Percentiles rank a stretch among this genome's conserved stretches.
phyloP scores from a whole-genome alignment of 257 asterid genomes.

The Craterostigma plantagineum region DNA sequence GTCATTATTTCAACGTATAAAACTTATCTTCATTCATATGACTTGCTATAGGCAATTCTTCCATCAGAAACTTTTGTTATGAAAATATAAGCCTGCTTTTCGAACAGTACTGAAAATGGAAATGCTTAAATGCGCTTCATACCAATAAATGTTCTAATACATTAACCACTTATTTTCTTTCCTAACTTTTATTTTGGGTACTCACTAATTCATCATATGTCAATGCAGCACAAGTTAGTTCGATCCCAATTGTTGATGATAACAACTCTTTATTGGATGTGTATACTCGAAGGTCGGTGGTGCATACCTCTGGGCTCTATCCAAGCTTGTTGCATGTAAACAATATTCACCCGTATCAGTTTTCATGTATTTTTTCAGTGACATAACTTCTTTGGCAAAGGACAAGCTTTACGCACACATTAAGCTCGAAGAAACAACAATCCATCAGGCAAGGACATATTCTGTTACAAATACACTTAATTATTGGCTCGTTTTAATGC shows the following conservation, averaged over 20 bases:
- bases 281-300: constrained; percentile 67
- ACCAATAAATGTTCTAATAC: too few species aligned
- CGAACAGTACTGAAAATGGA: too few species aligned
- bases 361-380: constrained; percentile 34
- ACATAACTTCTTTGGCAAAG: constrained; percentile 82
- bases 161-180: too few species aligned
- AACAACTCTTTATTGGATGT: constrained; percentile 76
- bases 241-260: constrained; percentile 86
- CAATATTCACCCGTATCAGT: background rate
- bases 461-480: background rate
- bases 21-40: background rate
- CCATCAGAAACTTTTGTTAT: too few species aligned
- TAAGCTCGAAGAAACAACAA: constrained; percentile 67
- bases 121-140: too few species aligned
- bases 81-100: too few species aligned
- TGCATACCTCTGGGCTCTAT: constrained; percentile 3
- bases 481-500: background rate
- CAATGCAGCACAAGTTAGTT: constrained; percentile 77
- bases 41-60: background rate
- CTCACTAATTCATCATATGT: constrained; percentile 7
- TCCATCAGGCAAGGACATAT: constrained; percentile 43
- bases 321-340: constrained; percentile 1
- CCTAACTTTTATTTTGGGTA: background rate
- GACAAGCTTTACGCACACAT: constrained; percentile 64
- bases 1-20: background rate